phyloP scores from a whole-genome alignment of 2,329 filamentous ascomycete genomes.

The Botrytis galanthina region DNA sequence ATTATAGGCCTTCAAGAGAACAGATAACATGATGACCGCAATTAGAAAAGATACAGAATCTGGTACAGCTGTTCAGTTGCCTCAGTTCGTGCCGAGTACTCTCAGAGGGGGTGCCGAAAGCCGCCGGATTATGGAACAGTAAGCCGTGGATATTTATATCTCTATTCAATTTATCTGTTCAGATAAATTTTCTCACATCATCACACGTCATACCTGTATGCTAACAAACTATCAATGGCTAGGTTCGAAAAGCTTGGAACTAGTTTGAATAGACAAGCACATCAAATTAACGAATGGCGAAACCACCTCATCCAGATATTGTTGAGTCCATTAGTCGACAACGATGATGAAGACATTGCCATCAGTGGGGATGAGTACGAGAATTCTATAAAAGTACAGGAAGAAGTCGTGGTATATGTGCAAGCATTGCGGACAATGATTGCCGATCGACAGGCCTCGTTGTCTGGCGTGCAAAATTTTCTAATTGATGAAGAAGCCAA shows the following conservation, averaged over 20 bases:
- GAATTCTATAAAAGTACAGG: conserved; percentile 81
- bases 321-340: conserved; percentile 73
- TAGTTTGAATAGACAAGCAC: conserved; percentile 69
- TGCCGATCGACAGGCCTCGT: conserved; percentile 72
- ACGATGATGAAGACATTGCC: conserved; percentile 74
- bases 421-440: conserved; percentile 72
- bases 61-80: conserved; percentile 60
- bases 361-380: conserved; percentile 88
- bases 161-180: background rate
- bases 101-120: conserved; percentile 47
- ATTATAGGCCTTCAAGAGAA: conserved; percentile 44
- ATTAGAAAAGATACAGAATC: conserved; percentile 53
- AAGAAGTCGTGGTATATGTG: conserved; percentile 84
- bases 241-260: conserved; percentile 71
- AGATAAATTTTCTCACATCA: background rate
- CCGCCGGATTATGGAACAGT: conserved; percentile 12
- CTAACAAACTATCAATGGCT: background rate
- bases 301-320: conserved; percentile 70
- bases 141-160: background rate
- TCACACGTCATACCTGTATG: background rate
- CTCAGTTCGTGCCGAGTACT: conserved; percentile 53
- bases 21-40: conserved; percentile 60
- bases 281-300: conserved; percentile 71
- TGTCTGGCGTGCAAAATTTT: conserved; percentile 74
- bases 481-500: conserved; percentile 70